Evolutionary conservation across 2,329 filamentous ascomycete genomes (phyloP), one percentile per base, ranked within the genome.

Genomic region (Botrytis sinoallii): DNA sequence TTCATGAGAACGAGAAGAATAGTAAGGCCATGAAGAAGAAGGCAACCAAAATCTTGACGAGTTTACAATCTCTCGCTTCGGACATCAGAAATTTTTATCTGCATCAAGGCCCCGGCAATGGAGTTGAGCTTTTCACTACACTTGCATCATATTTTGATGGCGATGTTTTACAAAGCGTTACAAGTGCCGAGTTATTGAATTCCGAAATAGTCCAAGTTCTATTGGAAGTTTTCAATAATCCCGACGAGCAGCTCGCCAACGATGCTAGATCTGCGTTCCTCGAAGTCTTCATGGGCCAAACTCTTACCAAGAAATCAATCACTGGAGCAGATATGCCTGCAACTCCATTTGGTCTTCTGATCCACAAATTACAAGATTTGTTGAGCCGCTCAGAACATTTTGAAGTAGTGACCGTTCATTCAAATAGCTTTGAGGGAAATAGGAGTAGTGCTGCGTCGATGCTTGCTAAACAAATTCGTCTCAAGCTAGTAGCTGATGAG

Each of bases 331-430:
- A 92, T 72, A 92, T 91, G 18, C 90, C 93, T 4, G 87, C 90
- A 0, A 97, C 95, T 0, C 91, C 94, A 0, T 97, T 98, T 82
- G 96, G 94, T 79, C 89, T 97, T 70, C 87, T 99, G 82, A 91
- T 97, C 59, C 92, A 95, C 82, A 99, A 99, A 83, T 86, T 99
- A 46, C 96, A 99, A 83, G 96, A 99, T 84, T 85, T 99, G 74
- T 88, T 99, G 73, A 99, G 96, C 85, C 91, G 96, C 78, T 97
- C 95, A 48, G 96, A 99, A 85, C 95, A 98, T 85, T 99, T 98
- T 79, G 96, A 99, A 81, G 95, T 99, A 63, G 89, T 97, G 75
- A 99, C 96, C 12, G 95, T 98, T 72, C 94, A 97, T 81, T 93
- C 97, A 75, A 97, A 97, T 78, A 91, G 93, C 8, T 93, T 95